Evolutionary conservation across 352 stramenopile species (phyloP).

Genomic region (Peronospora tabacina): DNA sequence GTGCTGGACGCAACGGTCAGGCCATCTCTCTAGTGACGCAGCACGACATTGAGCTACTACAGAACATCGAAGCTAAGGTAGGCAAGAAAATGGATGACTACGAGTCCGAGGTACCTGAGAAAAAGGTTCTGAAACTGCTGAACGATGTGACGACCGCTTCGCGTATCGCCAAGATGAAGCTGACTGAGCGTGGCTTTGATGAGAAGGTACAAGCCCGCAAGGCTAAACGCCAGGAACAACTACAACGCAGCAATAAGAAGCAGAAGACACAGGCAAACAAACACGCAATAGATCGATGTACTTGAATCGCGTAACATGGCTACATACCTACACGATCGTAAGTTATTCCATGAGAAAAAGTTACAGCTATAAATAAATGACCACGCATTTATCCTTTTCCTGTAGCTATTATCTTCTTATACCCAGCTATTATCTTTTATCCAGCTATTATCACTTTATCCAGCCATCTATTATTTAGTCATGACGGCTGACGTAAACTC

Average conservation of each 20-base stretch:
- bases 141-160: slow-evolving; percentile 93
- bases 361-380: slow-evolving; percentile 1
- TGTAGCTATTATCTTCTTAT: slow-evolving; percentile 4
- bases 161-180: slow-evolving; percentile 89
- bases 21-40: slow-evolving; percentile 94
- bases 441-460: too few relatives aligned
- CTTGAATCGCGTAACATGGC: neutral
- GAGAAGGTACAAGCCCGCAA: slow-evolving; percentile 75
- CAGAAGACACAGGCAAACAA: slow-evolving; percentile 5
- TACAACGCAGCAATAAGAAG: slow-evolving; percentile 28
- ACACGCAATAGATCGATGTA: slow-evolving; percentile 4
- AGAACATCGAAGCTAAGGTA: slow-evolving; percentile 91
- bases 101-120: slow-evolving; percentile 65
- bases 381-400: neutral
- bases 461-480: neutral
- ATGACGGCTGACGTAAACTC: slow-evolving; percentile 75
- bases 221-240: slow-evolving; percentile 54
- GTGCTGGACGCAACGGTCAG: slow-evolving; percentile 85
- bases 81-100: slow-evolving; percentile 90
- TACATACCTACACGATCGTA: neutral
- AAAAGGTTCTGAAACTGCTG: slow-evolving; percentile 92
- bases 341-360: neutral
- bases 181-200: slow-evolving; percentile 85
- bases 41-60: slow-evolving; percentile 90
- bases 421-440: too few relatives aligned